Evolutionary conservation across 805 yeast species (phyloP), one percentile per base, ranked within the genome.

Genomic region (Cyberlindnera japonica): DNA sequence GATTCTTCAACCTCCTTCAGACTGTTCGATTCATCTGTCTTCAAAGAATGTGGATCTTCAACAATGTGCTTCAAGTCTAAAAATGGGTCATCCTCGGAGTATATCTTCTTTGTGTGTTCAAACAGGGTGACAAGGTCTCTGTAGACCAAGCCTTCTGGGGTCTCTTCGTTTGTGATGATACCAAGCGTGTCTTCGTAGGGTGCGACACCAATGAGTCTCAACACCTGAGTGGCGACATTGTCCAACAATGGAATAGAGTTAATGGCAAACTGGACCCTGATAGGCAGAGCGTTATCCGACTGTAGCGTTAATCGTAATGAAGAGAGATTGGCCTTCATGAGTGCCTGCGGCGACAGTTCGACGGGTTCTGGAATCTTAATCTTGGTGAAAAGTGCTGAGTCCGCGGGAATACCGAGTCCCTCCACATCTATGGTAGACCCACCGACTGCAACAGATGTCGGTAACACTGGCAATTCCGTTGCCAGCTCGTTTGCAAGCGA

Each of bases 191-290:
- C 85, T 53, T 85, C 87, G 54, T 83, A 83, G 4, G 95, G 83
- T 5, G 83, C 83, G 19, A 75, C 70, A 8, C 86, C 83, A 27
- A 89, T 75, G 3, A 82, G 68, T 46, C 93, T 69, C 39, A 90
- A 66, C 15, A 90, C 67, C 57, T 90, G 97, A 2, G 89, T 76
- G 0, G 96, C 78, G 38, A 90, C 69, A 50, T 86, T 86, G 55
- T 89, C 96, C 44, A 90, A 63, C 1, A 86, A 74, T 0, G 95
- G 90, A 30, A 89, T 62, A 0, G 89, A 74, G 50, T 81, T 80
- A 40, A 83, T 66, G 21, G 81, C 65, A 29, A 83, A 65, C 54
- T 83, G 88, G 15, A 79, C 72, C 51, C 85, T 72, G 17, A 59
- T 43, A 2, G 71, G 68, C n/a, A 66, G 59, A 47, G 71, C 64